phyloP scores from a whole-genome alignment of 2,329 filamentous ascomycete species.

The Aspergillus tanneri region DNA sequence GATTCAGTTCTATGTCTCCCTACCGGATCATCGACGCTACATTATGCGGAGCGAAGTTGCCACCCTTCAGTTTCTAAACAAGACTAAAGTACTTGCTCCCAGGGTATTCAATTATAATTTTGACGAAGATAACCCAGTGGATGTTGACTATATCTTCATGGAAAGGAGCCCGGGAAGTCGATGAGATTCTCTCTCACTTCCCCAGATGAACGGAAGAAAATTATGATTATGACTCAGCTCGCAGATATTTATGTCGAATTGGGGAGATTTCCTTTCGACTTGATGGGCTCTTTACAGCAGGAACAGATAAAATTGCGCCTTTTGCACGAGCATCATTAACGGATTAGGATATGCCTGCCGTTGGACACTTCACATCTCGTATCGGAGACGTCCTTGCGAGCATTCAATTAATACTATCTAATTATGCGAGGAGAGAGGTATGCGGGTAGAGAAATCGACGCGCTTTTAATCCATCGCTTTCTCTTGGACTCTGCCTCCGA shows the following conservation, averaged over 20 bases:
- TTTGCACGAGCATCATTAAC: conserved; percentile 43
- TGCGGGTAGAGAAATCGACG: conserved; percentile 32
- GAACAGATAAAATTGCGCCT: conserved; percentile 30
- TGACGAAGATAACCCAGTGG: conserved; percentile 35
- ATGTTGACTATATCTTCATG: conserved; percentile 46
- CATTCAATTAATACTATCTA: conserved; percentile 36
- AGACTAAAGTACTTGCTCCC: conserved; percentile 39
- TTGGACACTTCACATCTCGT: conserved; percentile 37
- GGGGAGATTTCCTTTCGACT: conserved; percentile 36
- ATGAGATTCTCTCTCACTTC: conserved; percentile 36
- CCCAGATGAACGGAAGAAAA: conserved; percentile 26
- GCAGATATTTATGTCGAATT: conserved; percentile 44
- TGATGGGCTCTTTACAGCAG: conserved; percentile 38
- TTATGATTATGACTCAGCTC: conserved; percentile 40
- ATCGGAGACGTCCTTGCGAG: conserved; percentile 37
- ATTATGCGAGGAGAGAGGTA: conserved; percentile 41
- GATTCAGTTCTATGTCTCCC: conserved; percentile 43
- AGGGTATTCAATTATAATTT: conserved; percentile 41
- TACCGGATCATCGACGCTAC: conserved; percentile 22
- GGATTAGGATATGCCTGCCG: conserved; percentile 29
- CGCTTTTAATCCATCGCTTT: conserved; percentile 46
- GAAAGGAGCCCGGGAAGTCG: conserved; percentile 43
- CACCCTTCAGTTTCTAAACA: conserved; percentile 42
- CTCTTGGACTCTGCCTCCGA: conserved; percentile 36
- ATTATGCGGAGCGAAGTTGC: conserved; percentile 44